Conservation (phyloP, 305 asterid genomes). For the Solanum aculeatissimum region DNA sequence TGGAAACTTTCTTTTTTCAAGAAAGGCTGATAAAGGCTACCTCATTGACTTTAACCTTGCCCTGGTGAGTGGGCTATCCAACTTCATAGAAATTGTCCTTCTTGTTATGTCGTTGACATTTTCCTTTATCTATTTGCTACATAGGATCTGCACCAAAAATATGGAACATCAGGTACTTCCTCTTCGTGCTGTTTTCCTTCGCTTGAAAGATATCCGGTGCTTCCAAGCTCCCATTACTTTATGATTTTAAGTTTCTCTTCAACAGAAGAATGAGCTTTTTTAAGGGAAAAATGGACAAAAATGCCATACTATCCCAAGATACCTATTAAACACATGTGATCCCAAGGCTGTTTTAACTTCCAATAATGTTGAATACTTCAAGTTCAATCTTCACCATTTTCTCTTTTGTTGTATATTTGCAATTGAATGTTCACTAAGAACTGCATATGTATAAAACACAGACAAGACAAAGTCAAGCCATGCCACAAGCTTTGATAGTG, state of each 20-base stretch:
- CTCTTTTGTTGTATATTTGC: background rate
- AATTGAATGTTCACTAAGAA: background rate
- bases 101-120: slow-evolving; percentile 1
- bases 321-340: background rate
- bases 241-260: background rate
- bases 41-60: slow-evolving; percentile 97
- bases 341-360: background rate
- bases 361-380: background rate
- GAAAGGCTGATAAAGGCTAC: slow-evolving; percentile 66
- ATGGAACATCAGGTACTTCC: slow-evolving; percentile 44
- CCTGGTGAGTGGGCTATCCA: slow-evolving; percentile 42
- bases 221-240: background rate
- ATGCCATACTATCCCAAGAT: background rate
- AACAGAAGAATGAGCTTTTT: background rate
- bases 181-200: background rate
- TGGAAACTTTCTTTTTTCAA: slow-evolving; percentile 88
- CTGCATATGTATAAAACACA: slow-evolving; percentile 13
- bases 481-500: slow-evolving; percentile 16
- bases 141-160: slow-evolving; percentile 71
- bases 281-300: background rate
- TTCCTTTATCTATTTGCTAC: slow-evolving; percentile 2
- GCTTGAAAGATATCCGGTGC: background rate
- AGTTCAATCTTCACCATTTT: background rate
- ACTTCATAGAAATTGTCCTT: background rate
- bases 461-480: slow-evolving; percentile 31